Conservation (phyloP, 495 filamentous ascomycete species). For the Aspergillus sclerotioniger region DNA sequence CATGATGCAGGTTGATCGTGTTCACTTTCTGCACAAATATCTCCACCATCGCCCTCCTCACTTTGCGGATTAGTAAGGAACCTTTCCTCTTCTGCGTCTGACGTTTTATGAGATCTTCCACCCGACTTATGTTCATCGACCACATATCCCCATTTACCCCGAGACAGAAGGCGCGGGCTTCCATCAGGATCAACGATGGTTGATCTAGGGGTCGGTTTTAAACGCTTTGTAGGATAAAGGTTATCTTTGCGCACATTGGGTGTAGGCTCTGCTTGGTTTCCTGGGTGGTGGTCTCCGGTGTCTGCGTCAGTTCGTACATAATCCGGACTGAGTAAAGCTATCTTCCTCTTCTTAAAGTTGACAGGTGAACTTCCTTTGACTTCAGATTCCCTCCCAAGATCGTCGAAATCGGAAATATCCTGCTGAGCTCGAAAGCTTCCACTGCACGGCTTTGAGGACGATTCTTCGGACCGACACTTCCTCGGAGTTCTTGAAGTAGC, state of each 20-base stretch:
- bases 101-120: background rate
- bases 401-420: background rate
- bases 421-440: background rate
- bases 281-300: background rate
- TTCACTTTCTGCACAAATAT: background rate
- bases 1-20: background rate
- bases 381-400: background rate
- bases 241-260: background rate
- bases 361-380: background rate
- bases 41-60: no score
- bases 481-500: background rate
- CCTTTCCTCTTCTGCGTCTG: background rate
- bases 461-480: background rate
- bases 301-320: background rate
- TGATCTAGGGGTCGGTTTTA: background rate
- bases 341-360: background rate
- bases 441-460: background rate
- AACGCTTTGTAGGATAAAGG: background rate
- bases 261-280: background rate
- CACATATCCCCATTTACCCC: background rate
- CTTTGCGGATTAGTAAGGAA: background rate
- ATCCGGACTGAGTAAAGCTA: background rate
- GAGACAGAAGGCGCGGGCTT: slow-evolving; percentile 12
- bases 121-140: background rate
- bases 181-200: slow-evolving; percentile 17